A percentile compares a stretch with the other conserved stretches of the same genome.
Evolutionary conservation across 176 grass and related monocot genomes (phyloP).

Genomic region (Eragrostis curvula): DNA sequence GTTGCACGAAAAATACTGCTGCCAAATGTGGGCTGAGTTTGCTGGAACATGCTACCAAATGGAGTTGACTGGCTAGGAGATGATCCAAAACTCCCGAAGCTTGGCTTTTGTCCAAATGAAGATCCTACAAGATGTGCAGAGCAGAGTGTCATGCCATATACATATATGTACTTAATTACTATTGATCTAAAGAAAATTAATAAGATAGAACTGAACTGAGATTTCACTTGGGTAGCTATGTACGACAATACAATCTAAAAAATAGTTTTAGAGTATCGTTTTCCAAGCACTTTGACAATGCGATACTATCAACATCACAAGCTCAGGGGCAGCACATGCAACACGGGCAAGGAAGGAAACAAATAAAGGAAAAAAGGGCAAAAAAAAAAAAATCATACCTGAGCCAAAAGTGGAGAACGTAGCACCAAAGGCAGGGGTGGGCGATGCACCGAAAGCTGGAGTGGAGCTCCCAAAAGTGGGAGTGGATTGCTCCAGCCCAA

Average conservation of each 20-base stretch:
- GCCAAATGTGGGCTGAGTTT: constrained; percentile 83
- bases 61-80: constrained; percentile 78
- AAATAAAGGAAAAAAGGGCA: background rate
- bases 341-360: constrained; percentile 2
- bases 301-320: background rate
- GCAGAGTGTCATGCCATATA: constrained; percentile 13
- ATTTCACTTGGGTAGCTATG: background rate
- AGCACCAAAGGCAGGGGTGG: constrained; percentile 51
- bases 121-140: constrained; percentile 55
- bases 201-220: constrained; percentile 9
- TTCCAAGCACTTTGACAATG: constrained; percentile 4
- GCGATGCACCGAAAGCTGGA: constrained; percentile 48
- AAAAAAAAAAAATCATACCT: constrained; percentile 33
- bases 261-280: background rate
- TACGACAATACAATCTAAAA: background rate
- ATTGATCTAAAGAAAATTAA: constrained; percentile 4
- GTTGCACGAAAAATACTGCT: constrained; percentile 64
- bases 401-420: constrained; percentile 65
- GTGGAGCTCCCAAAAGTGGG: constrained; percentile 53
- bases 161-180: background rate
- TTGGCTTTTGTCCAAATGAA: constrained; percentile 90
- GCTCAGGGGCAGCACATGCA: background rate
- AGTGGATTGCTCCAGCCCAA: constrained; percentile 65
- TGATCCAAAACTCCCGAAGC: constrained; percentile 82
- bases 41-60: constrained; percentile 79